These are phyloP conservation scores for Cardiospermum halicacabum DNA, from an alignment of 345 rosid genomes.

Conservation along the genomic window DNA sequence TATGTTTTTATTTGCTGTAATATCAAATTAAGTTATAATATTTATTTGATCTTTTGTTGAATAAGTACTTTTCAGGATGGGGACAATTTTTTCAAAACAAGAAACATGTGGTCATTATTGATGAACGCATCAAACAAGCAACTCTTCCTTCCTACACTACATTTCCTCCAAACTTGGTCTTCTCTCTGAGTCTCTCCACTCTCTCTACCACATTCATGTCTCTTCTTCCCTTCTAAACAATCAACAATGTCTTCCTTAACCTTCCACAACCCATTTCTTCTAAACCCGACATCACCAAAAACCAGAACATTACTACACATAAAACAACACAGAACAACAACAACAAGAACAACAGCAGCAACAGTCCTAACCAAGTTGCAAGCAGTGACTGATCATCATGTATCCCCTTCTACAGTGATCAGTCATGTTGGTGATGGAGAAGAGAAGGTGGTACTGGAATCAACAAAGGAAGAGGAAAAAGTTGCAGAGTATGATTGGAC, in stretches of 20 bases:
- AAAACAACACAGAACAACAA: neutral
- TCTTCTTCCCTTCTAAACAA: neutral
- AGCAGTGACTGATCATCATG: constrained; percentile 31
- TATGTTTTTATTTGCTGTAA: no score
- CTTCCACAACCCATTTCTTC: constrained; percentile 14
- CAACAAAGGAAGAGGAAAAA: constrained; percentile 31
- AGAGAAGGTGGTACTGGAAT: constrained; percentile 21
- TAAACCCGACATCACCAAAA: constrained; percentile 7
- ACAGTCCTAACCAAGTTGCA: constrained; percentile 12
- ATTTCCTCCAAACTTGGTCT: no score
- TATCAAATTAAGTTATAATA: no score
- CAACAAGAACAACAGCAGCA: neutral
- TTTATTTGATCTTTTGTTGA: no score
- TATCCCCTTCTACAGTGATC: constrained; percentile 2
- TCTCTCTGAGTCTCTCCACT: neutral
- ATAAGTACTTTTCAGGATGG: no score
- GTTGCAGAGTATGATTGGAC: constrained; percentile 76
- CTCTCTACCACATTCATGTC: neutral
- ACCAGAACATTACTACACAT: neutral
- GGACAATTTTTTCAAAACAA: neutral
- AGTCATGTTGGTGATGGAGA: constrained; percentile 28
- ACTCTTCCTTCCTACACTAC: neutral
- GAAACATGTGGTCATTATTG: constrained; percentile 28
- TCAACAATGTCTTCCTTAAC: constrained; percentile 21
- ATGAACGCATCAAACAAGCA: constrained; percentile 26